Percentiles rank a stretch among this genome's conserved stretches.
These are phyloP conservation scores for Rhodotorula glutinis DNA, from an alignment of 1,284 basidiomycete genomes.

Conservation along the genomic window DNA sequence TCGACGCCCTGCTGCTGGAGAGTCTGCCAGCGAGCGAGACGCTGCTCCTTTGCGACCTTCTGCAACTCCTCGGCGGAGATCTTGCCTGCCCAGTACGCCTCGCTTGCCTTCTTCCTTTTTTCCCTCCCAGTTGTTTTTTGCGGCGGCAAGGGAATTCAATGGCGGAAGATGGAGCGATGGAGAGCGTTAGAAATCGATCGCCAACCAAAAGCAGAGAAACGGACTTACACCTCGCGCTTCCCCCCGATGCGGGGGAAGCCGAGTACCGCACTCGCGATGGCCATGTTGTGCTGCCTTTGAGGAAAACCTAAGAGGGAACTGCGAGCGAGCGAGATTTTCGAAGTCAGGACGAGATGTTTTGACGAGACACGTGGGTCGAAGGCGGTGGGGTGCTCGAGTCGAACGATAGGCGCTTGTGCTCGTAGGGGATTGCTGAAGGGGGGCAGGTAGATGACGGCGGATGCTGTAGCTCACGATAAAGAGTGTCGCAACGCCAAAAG, in stretches of 20 bases:
- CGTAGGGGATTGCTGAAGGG: too few relatives aligned
- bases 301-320: too few relatives aligned
- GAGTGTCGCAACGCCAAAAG: too few relatives aligned
- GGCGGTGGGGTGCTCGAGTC: too few relatives aligned
- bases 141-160: too few relatives aligned
- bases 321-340: not conserved
- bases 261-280: conserved; percentile 56
- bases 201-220: conserved; percentile 3
- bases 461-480: too few relatives aligned
- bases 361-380: too few relatives aligned
- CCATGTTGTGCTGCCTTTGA: not conserved
- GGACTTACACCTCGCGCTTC: conserved; percentile 40
- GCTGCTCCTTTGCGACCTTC: conserved; percentile 81
- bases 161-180: too few relatives aligned
- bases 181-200: too few relatives aligned
- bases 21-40: conserved; percentile 83
- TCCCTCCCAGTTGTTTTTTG: too few relatives aligned
- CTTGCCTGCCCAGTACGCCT: conserved; percentile 94
- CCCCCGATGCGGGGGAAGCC: conserved; percentile 96
- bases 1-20: conserved; percentile 88
- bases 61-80: conserved; percentile 82
- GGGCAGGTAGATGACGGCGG: too few relatives aligned
- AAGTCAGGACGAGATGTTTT: not conserved
- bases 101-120: conserved; percentile 91
- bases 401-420: too few relatives aligned